Evolutionary conservation across 1,284 basidiomycete genomes (phyloP).

Genomic region (Prillingera fragicola): DNA sequence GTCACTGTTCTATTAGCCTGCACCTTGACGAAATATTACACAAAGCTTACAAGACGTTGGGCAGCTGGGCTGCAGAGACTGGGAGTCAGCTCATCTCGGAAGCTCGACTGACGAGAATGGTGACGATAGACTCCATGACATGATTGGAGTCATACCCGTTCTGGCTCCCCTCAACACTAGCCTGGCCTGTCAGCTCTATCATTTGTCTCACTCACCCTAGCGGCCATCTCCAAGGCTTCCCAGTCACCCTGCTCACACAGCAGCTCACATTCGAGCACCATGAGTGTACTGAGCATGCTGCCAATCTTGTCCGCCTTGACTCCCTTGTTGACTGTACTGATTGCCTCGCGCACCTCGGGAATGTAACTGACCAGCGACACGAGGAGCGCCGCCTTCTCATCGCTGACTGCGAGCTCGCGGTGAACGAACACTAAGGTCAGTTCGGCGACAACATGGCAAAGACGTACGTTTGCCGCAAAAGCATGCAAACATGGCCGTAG

Average conservation of each 20-base stretch:
- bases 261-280: slow-evolving; percentile 4
- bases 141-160: not conserved
- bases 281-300: not conserved
- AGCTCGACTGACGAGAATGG: slow-evolving; percentile 3
- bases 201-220: slow-evolving; percentile 2
- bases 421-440: slow-evolving; percentile 4
- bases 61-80: slow-evolving; percentile 2
- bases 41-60: not conserved
- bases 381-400: not conserved
- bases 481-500: slow-evolving; percentile 7
- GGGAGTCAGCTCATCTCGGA: not conserved
- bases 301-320: not conserved
- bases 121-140: slow-evolving; percentile 1
- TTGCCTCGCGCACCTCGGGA: not conserved
- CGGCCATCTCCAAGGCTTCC: not conserved
- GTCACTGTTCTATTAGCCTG: slow-evolving; percentile 2
- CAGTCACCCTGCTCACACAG: slow-evolving; percentile 11
- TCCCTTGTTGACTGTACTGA: not conserved
- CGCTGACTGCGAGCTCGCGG: slow-evolving; percentile 4
- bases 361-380: slow-evolving; percentile 3
- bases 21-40: not conserved
- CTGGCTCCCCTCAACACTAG: not conserved
- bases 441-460: too few relatives aligned
- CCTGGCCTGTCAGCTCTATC: not conserved
- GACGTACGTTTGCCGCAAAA: slow-evolving; percentile 6